These are phyloP conservation scores for Microcyclospora pomicola DNA, from an alignment of 2,329 filamentous ascomycete species.

Conservation along the genomic window DNA sequence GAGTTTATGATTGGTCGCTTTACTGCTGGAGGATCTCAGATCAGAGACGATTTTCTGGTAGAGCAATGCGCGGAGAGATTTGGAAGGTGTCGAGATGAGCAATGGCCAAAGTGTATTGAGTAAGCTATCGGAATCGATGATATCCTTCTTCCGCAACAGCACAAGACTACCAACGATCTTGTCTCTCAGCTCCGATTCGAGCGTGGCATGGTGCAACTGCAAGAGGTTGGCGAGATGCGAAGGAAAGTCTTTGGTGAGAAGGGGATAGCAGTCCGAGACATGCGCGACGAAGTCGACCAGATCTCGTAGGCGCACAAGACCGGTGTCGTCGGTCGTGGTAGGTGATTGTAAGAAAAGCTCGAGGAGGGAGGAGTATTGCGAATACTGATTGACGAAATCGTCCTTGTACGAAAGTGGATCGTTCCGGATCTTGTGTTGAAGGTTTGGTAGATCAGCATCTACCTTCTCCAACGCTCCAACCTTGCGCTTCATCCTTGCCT, in stretches of 20 bases:
- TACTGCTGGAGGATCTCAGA: constrained; percentile 73
- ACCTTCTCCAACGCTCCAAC: constrained; percentile 88
- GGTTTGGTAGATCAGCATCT: constrained; percentile 76
- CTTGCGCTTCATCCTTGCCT: constrained; percentile 70
- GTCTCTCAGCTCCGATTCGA: constrained; percentile 76
- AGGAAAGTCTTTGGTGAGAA: constrained; percentile 62
- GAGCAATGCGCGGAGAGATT: constrained; percentile 70
- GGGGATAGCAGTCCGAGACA: constrained; percentile 83
- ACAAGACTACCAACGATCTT: constrained; percentile 89
- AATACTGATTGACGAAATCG: constrained; percentile 77
- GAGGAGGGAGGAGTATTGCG: constrained; percentile 79
- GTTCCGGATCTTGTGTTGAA: constrained; percentile 82
- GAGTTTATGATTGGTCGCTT: constrained; percentile 77
- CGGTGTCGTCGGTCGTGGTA: constrained; percentile 59
- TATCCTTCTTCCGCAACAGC: constrained; percentile 75
- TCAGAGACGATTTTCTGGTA: constrained; percentile 86
- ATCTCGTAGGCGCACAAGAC: constrained; percentile 73
- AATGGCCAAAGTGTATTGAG: constrained; percentile 91
- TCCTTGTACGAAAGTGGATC: constrained; percentile 84
- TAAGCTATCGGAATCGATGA: constrained; percentile 72
- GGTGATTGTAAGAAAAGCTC: constrained; percentile 85
- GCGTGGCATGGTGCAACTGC: constrained; percentile 62
- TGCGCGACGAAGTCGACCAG: constrained; percentile 89
- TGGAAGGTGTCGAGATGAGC: constrained; percentile 81
- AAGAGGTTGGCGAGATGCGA: constrained; percentile 71